phyloP scores from a whole-genome alignment of 1,139 yeast species.

The Hemisphaericaspora xylanilytica region DNA sequence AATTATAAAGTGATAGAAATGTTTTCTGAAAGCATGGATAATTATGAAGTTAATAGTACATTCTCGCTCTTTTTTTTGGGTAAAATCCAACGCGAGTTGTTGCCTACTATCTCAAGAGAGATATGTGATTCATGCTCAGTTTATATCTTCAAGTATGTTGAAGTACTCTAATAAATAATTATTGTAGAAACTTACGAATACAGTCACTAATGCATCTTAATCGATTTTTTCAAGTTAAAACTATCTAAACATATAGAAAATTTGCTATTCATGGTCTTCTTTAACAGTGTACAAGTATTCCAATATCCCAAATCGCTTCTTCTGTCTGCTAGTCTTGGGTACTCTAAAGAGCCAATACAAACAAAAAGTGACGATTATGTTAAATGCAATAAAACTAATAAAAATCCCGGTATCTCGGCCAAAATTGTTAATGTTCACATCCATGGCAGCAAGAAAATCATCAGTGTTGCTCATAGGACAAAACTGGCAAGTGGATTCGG shows the following conservation, averaged over 20 bases:
- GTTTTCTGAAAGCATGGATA: too few species aligned
- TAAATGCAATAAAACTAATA: slow-evolving; percentile 46
- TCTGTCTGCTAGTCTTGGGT: slow-evolving; percentile 44
- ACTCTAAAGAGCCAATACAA: slow-evolving; percentile 80
- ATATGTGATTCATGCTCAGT: too few species aligned
- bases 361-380: slow-evolving; percentile 49
- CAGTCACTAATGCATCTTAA: too few species aligned
- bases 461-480: slow-evolving; percentile 53
- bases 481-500: slow-evolving; percentile 46
- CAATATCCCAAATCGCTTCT: slow-evolving; percentile 6
- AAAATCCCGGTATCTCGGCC: slow-evolving; percentile 74
- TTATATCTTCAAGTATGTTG: too few species aligned
- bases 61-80: too few species aligned
- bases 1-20: too few species aligned
- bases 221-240: too few species aligned
- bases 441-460: slow-evolving; percentile 43
- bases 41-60: too few species aligned
- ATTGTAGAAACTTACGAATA: background rate
- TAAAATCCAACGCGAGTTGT: too few species aligned
- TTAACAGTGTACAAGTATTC: background rate
- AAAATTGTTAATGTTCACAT: slow-evolving; percentile 43
- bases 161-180: too few species aligned
- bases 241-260: background rate
- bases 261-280: background rate
- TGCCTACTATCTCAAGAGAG: too few species aligned